phyloP scores from a whole-genome alignment of 345 rosid species.

The Euphorbia tirucalli region DNA sequence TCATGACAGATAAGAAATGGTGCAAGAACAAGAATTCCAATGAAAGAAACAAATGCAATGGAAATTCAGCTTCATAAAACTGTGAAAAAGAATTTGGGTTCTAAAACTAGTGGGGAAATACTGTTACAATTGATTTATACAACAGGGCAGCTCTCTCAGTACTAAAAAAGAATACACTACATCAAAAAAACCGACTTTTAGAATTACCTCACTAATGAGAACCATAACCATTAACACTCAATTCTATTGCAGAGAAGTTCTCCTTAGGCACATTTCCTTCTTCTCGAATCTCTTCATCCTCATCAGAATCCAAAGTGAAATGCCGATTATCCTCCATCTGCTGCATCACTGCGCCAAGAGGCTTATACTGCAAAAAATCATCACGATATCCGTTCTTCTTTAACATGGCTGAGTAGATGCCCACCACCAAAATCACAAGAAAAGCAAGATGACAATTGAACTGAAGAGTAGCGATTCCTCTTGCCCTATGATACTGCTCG shows the following conservation, averaged over 20 bases:
- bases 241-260: constrained; percentile 29
- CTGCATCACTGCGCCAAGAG: constrained; percentile 63
- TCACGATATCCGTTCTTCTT: constrained; percentile 40
- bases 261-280: constrained; percentile 28
- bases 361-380: constrained; percentile 48
- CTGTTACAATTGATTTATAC: constrained; percentile 24
- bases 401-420: constrained; percentile 45
- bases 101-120: constrained; percentile 2
- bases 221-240: constrained; percentile 49
- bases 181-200: constrained; percentile 1
- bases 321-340: constrained; percentile 38
- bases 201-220: constrained; percentile 45
- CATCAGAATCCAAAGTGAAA: constrained; percentile 82
- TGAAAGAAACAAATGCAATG: not conserved
- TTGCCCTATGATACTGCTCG: constrained; percentile 70
- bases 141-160: not conserved
- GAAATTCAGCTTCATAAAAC: not conserved
- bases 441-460: constrained; percentile 87
- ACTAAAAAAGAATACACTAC: constrained; percentile 11
- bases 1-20: not conserved
- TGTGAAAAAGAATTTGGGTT: not conserved
- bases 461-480: constrained; percentile 88
- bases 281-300: constrained; percentile 47
- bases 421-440: constrained; percentile 47
- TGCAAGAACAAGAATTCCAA: not conserved